These are phyloP conservation scores for Terana coerulea DNA, from an alignment of 768 basidiomycete genomes.

Conservation along the genomic window DNA sequence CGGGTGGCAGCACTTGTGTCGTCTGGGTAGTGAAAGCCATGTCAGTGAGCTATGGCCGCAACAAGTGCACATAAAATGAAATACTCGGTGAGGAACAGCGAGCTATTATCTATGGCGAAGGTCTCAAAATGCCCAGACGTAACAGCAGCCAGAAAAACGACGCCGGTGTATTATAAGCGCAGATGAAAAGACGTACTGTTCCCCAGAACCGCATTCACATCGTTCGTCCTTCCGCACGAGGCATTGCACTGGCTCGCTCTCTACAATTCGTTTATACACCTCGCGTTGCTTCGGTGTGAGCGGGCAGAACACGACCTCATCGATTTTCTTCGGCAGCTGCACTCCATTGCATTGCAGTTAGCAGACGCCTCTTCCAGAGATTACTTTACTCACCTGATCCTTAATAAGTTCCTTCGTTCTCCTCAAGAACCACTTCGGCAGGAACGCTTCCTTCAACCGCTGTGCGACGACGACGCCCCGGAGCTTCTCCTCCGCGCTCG, in stretches of 20 bases:
- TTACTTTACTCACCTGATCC: slow-evolving; percentile 43
- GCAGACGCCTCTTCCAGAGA: neutral
- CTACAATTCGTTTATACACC: slow-evolving; percentile 71
- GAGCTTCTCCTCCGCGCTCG: slow-evolving; percentile 50
- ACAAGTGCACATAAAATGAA: no score
- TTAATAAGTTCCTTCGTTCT: slow-evolving; percentile 78
- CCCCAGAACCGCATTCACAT: slow-evolving; percentile 64
- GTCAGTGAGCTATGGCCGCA: slow-evolving; percentile 12
- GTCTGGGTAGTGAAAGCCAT: slow-evolving; percentile 39
- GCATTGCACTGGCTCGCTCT: slow-evolving; percentile 63
- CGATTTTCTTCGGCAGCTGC: slow-evolving; percentile 83
- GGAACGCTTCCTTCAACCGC: slow-evolving; percentile 57
- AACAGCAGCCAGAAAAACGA: no score
- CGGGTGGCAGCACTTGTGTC: slow-evolving; percentile 56
- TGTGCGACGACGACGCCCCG: slow-evolving; percentile 41
- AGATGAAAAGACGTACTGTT: slow-evolving; percentile 43
- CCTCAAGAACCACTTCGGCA: slow-evolving; percentile 83
- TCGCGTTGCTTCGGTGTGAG: slow-evolving; percentile 64
- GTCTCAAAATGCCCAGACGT: no score
- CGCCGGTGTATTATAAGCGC: no score
- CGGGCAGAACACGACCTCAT: slow-evolving; percentile 93
- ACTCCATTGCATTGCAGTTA: neutral
- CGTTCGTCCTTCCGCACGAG: slow-evolving; percentile 66
- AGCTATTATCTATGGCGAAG: no score
- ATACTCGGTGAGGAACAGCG: no score